A percentile compares a stretch with the other conserved stretches of the same genome.
These are phyloP conservation scores for Exserohilum turcica DNA, from an alignment of 2,329 filamentous ascomycete species.

Conservation along the genomic window DNA sequence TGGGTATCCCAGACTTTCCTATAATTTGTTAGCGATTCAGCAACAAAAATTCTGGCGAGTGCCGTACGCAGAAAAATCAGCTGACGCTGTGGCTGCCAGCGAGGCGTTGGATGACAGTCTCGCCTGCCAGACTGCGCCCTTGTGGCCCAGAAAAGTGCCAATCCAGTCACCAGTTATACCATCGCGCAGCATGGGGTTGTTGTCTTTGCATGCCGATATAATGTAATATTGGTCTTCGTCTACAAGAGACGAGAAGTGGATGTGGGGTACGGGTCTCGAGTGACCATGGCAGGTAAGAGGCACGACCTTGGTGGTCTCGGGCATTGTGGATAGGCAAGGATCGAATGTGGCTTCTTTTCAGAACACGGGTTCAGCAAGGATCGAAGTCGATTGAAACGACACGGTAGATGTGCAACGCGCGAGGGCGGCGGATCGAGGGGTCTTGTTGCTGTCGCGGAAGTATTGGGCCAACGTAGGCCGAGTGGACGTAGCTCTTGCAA, in stretches of 20 bases:
- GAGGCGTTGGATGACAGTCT: slow-evolving; percentile 85
- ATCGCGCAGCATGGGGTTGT: slow-evolving; percentile 97
- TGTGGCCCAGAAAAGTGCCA: slow-evolving; percentile 96
- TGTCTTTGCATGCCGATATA: slow-evolving; percentile 95
- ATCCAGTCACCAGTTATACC: slow-evolving; percentile 83
- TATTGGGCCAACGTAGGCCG: slow-evolving; percentile 7
- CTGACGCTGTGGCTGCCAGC: slow-evolving; percentile 89
- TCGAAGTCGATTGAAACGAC: slow-evolving; percentile 5
- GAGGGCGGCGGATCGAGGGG: slow-evolving; percentile 9
- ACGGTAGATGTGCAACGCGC: slow-evolving; percentile 19
- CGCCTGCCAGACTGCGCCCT: slow-evolving; percentile 97
- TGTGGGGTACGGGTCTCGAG: slow-evolving; percentile 87
- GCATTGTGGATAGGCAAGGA: slow-evolving; percentile 28
- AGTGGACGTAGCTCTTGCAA: background rate
- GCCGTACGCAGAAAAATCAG: slow-evolving; percentile 89
- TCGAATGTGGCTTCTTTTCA: background rate
- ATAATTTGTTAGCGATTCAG: slow-evolving; percentile 34
- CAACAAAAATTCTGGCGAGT: too few species aligned
- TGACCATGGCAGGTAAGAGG: slow-evolving; percentile 94
- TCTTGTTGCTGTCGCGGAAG: slow-evolving; percentile 12
- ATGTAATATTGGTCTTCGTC: slow-evolving; percentile 87
- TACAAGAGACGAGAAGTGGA: slow-evolving; percentile 83
- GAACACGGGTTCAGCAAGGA: background rate
- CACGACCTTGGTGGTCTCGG: slow-evolving; percentile 66
- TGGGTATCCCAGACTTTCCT: slow-evolving; percentile 98